Evolutionary conservation across 306 rosid genomes (phyloP), one percentile per base, ranked within the genome.

Genomic region (Luffa acutangula): DNA sequence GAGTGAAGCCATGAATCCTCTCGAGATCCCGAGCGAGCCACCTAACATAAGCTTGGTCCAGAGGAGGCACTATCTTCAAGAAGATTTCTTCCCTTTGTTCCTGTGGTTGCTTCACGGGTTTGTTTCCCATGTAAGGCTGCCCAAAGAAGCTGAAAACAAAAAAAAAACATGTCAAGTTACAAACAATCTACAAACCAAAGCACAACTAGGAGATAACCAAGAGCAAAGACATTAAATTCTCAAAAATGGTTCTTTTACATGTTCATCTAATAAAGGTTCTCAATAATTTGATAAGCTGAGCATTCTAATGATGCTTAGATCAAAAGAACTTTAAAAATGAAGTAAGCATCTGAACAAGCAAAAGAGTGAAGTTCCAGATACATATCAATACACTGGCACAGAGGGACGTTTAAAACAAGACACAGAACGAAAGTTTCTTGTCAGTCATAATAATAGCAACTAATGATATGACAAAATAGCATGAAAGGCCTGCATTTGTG

Each of bases 1-100:
- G 97, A 60, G 87, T 83, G 58, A 85, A 90, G 80, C 89, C 84
- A 6, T 90, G 90, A 79, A 86, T 85, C 86, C 91, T 85, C 73
- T 75, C 89, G 39, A 92, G 75, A 58, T 92, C 93, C 37, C 85
- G 90, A 48, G 90, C 80, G 52, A 90, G 90, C 93, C 91, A 85
- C 78, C 84, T 81, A 21, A 81, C 49, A 56, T 86, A 90, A 13
- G 91, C 86, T 37, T 17, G 88, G 86, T 92, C 94, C 86, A 92
- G 34, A 2, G 95, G 97, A 73, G 97, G 93, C 33, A 63, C 86
- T 46, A 90, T 69, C 86, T 92, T 92, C 86, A 90, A 75, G 3
- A 83, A 75, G 10, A 87, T 53, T 48, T 73, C 84, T 46, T 85
- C 89, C 53, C 87, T 84, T 81, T 15, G 80, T 83, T 75, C 86